Evolutionary conservation across 2,329 filamentous ascomycete genomes (phyloP), one percentile per base, ranked within the genome.

Genomic region (Scopulariopsis brevicaulis): DNA sequence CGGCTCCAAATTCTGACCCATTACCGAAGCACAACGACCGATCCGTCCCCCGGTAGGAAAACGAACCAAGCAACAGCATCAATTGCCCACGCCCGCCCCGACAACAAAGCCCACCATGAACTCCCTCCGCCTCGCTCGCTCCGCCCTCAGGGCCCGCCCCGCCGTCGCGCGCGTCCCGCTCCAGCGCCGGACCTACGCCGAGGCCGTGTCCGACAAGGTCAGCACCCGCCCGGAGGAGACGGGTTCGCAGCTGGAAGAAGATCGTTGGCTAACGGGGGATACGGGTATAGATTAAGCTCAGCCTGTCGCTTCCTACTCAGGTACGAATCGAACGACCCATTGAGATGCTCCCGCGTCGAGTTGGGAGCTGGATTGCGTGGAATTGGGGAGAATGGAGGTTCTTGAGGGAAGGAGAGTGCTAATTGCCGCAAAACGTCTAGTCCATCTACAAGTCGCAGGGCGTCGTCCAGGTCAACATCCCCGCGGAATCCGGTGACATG

Each of bases 401-500:
- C 57, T 54, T 8, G 46, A 14, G 22, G 3, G 46, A 22, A 10
- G 7, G 20, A 28, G 46, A 56, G 43, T 67, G 71, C 74, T 80
- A 80, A 80, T 77, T 77, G 68, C 74, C 77, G 73, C 78, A 77
- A 40, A 46, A 24, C 24, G 11, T 25, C 37, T 71, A 91, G 88
- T 77, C 86, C 68, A 77, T 86, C 77, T 86, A 82, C 80, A 82
- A 82, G 74, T 85, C 77, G 66, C 77, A 84, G 69, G 81, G 83
- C 70, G 82, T 85, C 71, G 86, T 97, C 71, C 94, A 99, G 81
- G 94, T 99, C 81, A 99, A 99, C 84, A 87, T 99, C 70, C 88
- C 94, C 73, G 94, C 94, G 71, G 94, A 96, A 76, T 95, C 92
- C 63, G 94, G 94, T 74, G 94, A 97, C 69, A 99, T 99, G 94